These are phyloP conservation scores for Craspedostauros australis DNA, from an alignment of 108 stramenopile genomes.

Conservation along the genomic window DNA sequence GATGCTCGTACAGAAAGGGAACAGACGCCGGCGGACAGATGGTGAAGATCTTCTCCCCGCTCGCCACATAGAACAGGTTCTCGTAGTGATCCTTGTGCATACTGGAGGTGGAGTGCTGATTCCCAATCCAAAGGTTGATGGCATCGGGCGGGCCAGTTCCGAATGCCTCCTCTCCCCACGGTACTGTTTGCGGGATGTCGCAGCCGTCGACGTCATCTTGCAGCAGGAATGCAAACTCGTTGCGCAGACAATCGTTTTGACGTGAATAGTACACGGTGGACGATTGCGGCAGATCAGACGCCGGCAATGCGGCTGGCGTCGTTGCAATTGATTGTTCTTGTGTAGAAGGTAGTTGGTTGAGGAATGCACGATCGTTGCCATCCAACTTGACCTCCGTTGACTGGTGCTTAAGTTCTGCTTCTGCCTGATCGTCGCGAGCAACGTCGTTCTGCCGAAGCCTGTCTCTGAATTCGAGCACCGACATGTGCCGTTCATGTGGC, in stretches of 20 bases:
- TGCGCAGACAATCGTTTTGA: slow-evolving; percentile 88
- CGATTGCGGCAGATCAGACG: neutral
- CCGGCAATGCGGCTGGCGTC: neutral
- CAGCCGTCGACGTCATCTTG: too few species aligned
- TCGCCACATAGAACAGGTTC: slow-evolving; percentile 87
- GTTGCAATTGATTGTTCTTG: slow-evolving; percentile 1
- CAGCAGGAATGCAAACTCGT: too few species aligned
- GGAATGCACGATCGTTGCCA: slow-evolving; percentile 8
- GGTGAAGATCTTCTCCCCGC: slow-evolving; percentile 90
- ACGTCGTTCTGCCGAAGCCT: slow-evolving; percentile 23
- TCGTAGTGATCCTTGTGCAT: slow-evolving; percentile 97
- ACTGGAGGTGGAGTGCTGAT: slow-evolving; percentile 81
- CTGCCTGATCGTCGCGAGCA: neutral
- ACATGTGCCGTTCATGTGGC: slow-evolving; percentile 71
- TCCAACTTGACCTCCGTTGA: slow-evolving; percentile 1
- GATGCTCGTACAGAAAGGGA: slow-evolving; percentile 58
- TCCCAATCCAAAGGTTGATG: slow-evolving; percentile 94
- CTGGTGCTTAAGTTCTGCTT: neutral
- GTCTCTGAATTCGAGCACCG: slow-evolving; percentile 43
- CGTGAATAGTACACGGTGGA: slow-evolving; percentile 70
- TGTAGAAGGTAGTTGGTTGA: slow-evolving; percentile 1
- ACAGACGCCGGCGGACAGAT: slow-evolving; percentile 85
- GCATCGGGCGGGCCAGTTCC: slow-evolving; percentile 80
- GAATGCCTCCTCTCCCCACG: slow-evolving; percentile 49
- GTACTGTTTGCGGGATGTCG: too few species aligned